Percentiles rank a stretch among this genome's conserved stretches.
These are phyloP conservation scores for Fraxinus ornus DNA, from an alignment of 305 asterid species.

Conservation along the genomic window DNA sequence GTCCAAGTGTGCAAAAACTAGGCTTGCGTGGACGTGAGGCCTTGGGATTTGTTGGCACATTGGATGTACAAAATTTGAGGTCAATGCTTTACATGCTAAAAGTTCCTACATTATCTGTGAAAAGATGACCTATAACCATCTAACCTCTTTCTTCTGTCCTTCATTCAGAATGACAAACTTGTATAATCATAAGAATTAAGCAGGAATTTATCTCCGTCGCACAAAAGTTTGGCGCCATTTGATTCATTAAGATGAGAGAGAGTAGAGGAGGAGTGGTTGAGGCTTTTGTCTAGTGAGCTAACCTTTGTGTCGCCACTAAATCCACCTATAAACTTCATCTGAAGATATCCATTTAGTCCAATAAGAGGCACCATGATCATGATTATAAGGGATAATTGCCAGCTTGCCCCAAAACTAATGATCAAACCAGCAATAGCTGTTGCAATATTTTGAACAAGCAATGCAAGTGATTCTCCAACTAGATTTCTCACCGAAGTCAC, in stretches of 20 bases:
- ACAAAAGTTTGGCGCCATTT: background rate
- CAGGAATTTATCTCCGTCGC: background rate
- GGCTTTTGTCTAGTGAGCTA: background rate
- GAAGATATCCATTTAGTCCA: constrained; percentile 63
- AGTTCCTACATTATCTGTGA: background rate
- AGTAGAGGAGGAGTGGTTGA: background rate
- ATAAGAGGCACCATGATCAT: constrained; percentile 57
- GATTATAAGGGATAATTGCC: constrained; percentile 60
- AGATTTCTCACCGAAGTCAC: constrained; percentile 54
- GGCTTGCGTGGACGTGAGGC: too few relatives aligned
- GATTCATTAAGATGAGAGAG: background rate
- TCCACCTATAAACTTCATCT: constrained; percentile 54
- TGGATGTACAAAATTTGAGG: too few relatives aligned
- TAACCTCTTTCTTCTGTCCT: background rate
- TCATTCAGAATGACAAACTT: background rate
- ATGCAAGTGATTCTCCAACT: constrained; percentile 60
- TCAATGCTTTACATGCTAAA: background rate
- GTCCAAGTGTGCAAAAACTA: too few relatives aligned
- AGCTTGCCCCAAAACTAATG: constrained; percentile 64
- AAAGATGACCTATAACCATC: background rate
- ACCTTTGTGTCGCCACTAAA: constrained; percentile 65
- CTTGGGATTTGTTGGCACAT: too few relatives aligned
- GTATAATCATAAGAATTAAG: background rate
- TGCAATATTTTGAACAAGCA: constrained; percentile 55
- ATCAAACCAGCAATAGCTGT: constrained; percentile 57